Conservation (phyloP, 306 rosid species). For the Morella rubra region DNA sequence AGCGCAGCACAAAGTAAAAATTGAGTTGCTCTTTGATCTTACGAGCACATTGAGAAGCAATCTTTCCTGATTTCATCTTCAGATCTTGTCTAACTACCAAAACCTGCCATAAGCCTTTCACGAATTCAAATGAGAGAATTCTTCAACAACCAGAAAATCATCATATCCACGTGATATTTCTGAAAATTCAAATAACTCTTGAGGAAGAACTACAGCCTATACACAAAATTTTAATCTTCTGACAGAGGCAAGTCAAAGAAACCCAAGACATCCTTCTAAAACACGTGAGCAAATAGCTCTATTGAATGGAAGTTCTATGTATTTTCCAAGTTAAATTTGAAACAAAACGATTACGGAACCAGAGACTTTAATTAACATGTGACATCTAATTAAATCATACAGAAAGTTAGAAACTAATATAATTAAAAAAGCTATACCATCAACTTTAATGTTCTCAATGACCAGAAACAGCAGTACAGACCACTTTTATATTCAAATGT, state of each 20-base stretch:
- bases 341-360: neutral
- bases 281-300: too few relatives aligned
- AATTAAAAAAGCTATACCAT: constrained; percentile 5
- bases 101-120: constrained; percentile 49
- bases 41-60: constrained; percentile 99
- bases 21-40: constrained; percentile 35
- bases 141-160: constrained; percentile 7
- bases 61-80: constrained; percentile 89
- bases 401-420: neutral
- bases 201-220: neutral
- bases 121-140: constrained; percentile 26
- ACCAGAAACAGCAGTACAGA: constrained; percentile 21
- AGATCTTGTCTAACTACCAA: constrained; percentile 85
- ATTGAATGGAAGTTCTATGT: too few relatives aligned
- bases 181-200: too few relatives aligned
- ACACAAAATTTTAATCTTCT: neutral
- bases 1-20: constrained; percentile 2
- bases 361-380: neutral
- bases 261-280: neutral
- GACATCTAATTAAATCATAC: neutral
- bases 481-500: constrained; percentile 6
- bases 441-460: constrained; percentile 3
- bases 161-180: too few relatives aligned
- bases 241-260: neutral
- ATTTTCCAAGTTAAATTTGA: neutral